These are phyloP conservation scores for Ophiostoma piceae DNA, from an alignment of 2,329 filamentous ascomycete genomes.

Conservation along the genomic window DNA sequence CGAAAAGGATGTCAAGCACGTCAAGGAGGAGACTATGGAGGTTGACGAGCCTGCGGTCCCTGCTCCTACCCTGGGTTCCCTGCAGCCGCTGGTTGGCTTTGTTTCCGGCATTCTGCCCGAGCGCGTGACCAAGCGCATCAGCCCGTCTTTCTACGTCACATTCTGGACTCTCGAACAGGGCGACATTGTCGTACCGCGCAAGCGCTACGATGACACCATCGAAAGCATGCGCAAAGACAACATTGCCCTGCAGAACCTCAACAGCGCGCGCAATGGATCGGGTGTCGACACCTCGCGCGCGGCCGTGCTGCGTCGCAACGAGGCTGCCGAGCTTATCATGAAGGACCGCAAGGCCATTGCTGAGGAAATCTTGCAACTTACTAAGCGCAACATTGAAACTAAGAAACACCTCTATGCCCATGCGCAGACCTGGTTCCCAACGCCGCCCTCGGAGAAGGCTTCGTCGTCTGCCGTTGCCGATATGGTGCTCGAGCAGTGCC, in stretches of 20 bases:
- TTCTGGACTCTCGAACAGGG: slow-evolving; percentile 89
- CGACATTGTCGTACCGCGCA: slow-evolving; percentile 70
- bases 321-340: slow-evolving; percentile 63
- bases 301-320: slow-evolving; percentile 61
- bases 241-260: slow-evolving; percentile 56
- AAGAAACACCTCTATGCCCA: slow-evolving; percentile 67
- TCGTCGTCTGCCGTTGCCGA: slow-evolving; percentile 61
- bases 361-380: slow-evolving; percentile 70
- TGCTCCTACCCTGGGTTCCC: slow-evolving; percentile 39
- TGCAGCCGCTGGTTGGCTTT: slow-evolving; percentile 68
- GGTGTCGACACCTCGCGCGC: slow-evolving; percentile 61
- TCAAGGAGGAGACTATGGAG: not conserved
- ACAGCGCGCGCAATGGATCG: slow-evolving; percentile 41
- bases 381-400: slow-evolving; percentile 61
- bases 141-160: slow-evolving; percentile 74
- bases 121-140: slow-evolving; percentile 64
- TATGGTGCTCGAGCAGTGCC: slow-evolving; percentile 78
- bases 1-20: not conserved
- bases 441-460: slow-evolving; percentile 45
- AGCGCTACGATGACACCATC: slow-evolving; percentile 73
- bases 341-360: slow-evolving; percentile 64
- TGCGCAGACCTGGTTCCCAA: slow-evolving; percentile 71
- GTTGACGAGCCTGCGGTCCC: not conserved
- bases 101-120: slow-evolving; percentile 58
- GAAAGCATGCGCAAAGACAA: slow-evolving; percentile 63